A percentile compares a stretch with the other conserved stretches of the same genome.
Conservation (phyloP, 345 rosid genomes). For the Melaleuca quinquenervia region DNA sequence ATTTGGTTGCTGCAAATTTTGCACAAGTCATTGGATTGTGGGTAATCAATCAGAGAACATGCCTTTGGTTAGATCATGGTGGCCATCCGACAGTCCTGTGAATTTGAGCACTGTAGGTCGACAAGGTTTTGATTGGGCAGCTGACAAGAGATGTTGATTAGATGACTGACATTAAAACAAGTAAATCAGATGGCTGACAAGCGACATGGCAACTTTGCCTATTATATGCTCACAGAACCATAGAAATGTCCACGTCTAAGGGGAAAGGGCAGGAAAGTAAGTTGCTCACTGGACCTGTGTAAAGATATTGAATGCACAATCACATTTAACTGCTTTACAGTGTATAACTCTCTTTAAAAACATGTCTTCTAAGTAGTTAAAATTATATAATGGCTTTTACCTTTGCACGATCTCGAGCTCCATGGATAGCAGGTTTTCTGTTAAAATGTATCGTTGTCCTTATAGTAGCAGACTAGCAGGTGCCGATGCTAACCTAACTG, state of each 20-base stretch:
- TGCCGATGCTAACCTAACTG: neutral
- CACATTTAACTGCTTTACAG: neutral
- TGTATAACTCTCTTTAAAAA: neutral
- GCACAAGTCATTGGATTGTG: neutral
- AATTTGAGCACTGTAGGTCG: neutral
- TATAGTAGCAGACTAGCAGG: neutral
- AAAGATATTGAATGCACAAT: neutral
- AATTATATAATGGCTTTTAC: neutral
- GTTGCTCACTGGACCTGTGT: neutral
- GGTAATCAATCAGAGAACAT: neutral
- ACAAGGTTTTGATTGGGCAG: neutral
- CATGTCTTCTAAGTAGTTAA: neutral
- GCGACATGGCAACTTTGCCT: rapidly evolving
- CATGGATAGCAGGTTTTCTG: neutral
- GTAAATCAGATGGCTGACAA: neutral
- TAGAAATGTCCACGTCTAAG: neutral
- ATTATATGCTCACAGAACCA: neutral
- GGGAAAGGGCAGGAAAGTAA: neutral
- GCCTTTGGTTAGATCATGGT: neutral
- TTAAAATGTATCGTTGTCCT: neutral
- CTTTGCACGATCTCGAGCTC: neutral
- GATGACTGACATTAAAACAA: neutral
- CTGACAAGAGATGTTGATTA: neutral
- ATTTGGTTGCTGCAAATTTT: neutral
- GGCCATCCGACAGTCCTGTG: neutral